Evolutionary conservation across 1,284 basidiomycete genomes (phyloP).

Genomic region (Coniophora puteana): DNA sequence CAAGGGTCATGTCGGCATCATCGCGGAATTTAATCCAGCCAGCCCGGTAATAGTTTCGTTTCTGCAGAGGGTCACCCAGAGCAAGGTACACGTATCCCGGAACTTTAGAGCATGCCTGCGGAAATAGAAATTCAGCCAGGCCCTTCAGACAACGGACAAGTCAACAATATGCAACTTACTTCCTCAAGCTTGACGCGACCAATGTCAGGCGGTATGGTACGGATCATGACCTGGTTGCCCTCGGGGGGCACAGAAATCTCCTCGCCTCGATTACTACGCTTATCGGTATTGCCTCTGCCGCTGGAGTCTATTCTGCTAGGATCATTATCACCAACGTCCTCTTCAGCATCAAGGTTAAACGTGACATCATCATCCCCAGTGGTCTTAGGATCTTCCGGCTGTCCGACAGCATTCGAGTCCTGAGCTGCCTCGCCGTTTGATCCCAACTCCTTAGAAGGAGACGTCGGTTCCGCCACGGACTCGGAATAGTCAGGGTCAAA

Average conservation of each 20-base stretch:
- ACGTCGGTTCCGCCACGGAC: constrained; percentile 42
- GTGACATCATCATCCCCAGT: constrained; percentile 57
- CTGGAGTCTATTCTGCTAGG: constrained; percentile 51
- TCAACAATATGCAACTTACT: constrained; percentile 45
- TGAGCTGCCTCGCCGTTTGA: constrained; percentile 30
- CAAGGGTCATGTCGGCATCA: constrained; percentile 74
- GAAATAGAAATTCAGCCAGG: too few relatives aligned
- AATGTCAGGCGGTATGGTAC: constrained; percentile 89
- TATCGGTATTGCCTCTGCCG: constrained; percentile 48
- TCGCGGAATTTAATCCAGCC: constrained; percentile 88
- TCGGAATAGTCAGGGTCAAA: constrained; percentile 74
- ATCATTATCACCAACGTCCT: constrained; percentile 62
- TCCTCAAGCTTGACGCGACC: constrained; percentile 85
- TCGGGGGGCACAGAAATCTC: constrained; percentile 75
- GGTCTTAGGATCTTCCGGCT: constrained; percentile 46
- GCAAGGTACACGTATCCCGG: constrained; percentile 79
- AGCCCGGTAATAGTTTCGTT: constrained; percentile 87
- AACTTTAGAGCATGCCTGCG: constrained; percentile 61
- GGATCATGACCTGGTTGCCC: constrained; percentile 89
- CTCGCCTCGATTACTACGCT: constrained; percentile 55
- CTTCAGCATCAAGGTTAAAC: constrained; percentile 65
- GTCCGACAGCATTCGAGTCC: constrained; percentile 25
- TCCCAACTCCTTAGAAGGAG: constrained; percentile 46
- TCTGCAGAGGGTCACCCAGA: constrained; percentile 84
- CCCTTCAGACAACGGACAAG: constrained; percentile 6